Evolutionary conservation across 2,329 filamentous ascomycete genomes (phyloP), one percentile per base, ranked within the genome.

Genomic region (Karstenula rhodostoma): DNA sequence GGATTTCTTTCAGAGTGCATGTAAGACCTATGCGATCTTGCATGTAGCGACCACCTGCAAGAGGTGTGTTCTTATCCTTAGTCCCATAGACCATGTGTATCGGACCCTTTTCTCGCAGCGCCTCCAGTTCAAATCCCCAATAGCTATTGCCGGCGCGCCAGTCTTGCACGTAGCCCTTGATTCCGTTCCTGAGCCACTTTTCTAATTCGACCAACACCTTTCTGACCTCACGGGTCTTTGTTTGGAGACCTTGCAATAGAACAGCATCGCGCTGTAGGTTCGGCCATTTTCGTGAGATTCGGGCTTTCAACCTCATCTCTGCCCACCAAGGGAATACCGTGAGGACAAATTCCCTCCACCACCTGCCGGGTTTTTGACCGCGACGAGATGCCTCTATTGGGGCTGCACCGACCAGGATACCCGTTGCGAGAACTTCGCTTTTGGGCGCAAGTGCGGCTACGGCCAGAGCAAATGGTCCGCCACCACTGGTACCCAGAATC

Each of bases 101-200:
- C 7, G 40, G 40, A 10, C 33, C 17, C 27, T 55, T 47, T 5
- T 25, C 8, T 12, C 29, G n/a, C 22, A 47, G 33, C 6, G 37
- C 37, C 19, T 55, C 27, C 19, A 37, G 9, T 15, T 46, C 40
- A n/a, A 55, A 55, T 7, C 40, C 52, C 42, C 40, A 47, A 15
- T n/a, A 10, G 1, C 17, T 23, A 10, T 46, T 33, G 3, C 9
- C 9, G 10, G 25, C 29, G 17, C 19, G n/a, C 3, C 5, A 46
- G 22, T 33, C 5, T 17, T 25, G 9, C 22, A 33, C 32, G n/a
- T 35, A 22, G 27, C 40, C 25, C 4, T 8, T 22, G 3, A n/a
- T 22, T 3, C 42, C 42, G 46, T 46, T 9, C n/a, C 42, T 25
- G 12, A 35, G 6, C 4, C 3, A 35, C 17, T 4, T 17, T 23